Evolutionary conservation across 2,329 filamentous ascomycete species (phyloP).

Genomic region (Colletotrichum echinochloae): DNA sequence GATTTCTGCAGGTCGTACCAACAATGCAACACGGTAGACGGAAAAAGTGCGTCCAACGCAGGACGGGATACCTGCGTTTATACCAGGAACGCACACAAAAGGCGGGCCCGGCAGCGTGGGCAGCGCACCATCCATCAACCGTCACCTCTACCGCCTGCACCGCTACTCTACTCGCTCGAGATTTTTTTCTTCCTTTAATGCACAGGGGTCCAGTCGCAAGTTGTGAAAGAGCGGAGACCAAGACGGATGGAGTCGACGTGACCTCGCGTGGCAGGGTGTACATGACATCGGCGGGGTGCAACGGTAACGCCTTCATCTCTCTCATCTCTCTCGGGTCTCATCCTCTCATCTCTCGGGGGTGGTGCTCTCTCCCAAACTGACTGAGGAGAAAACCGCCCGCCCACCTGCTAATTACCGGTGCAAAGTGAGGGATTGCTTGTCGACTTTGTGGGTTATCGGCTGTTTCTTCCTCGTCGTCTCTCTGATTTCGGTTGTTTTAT

Average conservation of each 20-base stretch:
- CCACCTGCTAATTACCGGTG: not conserved
- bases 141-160: not conserved
- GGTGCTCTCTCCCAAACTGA: not conserved
- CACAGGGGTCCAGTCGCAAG: conserved; percentile 5
- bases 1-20: conserved; percentile 31
- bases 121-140: conserved; percentile 17
- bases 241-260: not conserved
- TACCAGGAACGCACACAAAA: conserved; percentile 36
- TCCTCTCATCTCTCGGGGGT: too few relatives aligned
- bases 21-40: conserved; percentile 24
- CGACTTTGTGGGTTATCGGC: not conserved
- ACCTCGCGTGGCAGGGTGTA: not conserved
- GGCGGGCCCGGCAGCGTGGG: conserved; percentile 36
- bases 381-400: not conserved
- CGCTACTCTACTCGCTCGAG: conserved; percentile 14
- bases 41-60: conserved; percentile 27
- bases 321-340: too few relatives aligned
- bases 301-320: not conserved
- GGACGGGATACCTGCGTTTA: conserved; percentile 39
- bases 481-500: too few relatives aligned
- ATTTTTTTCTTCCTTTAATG: conserved; percentile 28
- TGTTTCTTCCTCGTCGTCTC: not conserved
- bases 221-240: not conserved
- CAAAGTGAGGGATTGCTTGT: not conserved
- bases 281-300: not conserved